Evolutionary conservation across 345 rosid species (phyloP), one percentile per base, ranked within the genome.

Genomic region (Citrus inodora): DNA sequence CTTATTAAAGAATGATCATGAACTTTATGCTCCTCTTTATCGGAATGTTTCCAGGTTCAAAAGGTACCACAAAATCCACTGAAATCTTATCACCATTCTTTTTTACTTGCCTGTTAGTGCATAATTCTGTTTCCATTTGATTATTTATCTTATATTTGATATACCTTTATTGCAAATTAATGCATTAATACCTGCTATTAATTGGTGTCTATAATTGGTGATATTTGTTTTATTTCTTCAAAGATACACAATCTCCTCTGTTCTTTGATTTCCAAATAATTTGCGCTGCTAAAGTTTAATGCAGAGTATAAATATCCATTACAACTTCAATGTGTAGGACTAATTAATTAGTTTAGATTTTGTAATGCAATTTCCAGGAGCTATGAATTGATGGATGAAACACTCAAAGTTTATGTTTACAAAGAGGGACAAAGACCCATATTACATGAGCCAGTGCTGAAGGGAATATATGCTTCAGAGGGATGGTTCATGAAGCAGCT

Each of bases 401-500:
- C 73, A 78, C 93, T 95, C 70, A 93, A 89, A 85, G 94, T 95
- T 22, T 93, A 95, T 64, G 73, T 95, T 58, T 95, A 95, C 85
- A 87, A 70, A 85, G 99, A 95, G 87, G 99, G 99, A 73, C 87
- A 85, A 83, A 88, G 78, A 81, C 98, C 99, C 0, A 82, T 95
- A 71, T 35, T 95, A 33, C 99, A 95, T 80, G 82, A 67, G 74
- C 93, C 98, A 5, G 81, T 85, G 35, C 92, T 93, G 33, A 72
- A 88, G 84, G 99, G 99, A 60, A 93, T 95, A 88, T 95, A 95
- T 80, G 97, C 99, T 74, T 95, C 98, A 14, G 99, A 95, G 76
- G 98, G 99, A 81, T 95, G 99, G 99, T 95, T 95, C 82, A 93
- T 95, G 99, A 95, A 87, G 88, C 89, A 80, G 70, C 82, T 95